phyloP scores from a whole-genome alignment of 2,329 filamentous ascomycete genomes.

The Ilyonectria robusta region DNA sequence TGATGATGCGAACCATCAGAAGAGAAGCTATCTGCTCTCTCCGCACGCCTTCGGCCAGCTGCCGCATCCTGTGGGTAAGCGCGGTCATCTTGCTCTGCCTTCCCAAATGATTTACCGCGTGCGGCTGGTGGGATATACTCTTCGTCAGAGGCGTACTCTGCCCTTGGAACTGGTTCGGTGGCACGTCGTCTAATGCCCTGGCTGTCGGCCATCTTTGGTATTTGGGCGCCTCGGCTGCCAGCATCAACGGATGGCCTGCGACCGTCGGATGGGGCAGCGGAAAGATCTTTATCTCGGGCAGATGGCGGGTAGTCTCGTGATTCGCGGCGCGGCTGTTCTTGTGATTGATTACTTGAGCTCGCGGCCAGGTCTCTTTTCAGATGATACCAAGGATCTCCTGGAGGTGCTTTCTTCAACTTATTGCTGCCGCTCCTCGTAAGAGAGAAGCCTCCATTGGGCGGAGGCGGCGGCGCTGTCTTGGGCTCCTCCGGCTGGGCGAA shows the following conservation, averaged over 20 bases:
- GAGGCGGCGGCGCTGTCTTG: slow-evolving; percentile 47
- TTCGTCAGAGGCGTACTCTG: slow-evolving; percentile 47
- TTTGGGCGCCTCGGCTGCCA: slow-evolving; percentile 17
- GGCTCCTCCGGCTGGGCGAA: slow-evolving; percentile 49
- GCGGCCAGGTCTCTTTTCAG: slow-evolving; percentile 22
- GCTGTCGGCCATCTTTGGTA: slow-evolving; percentile 38
- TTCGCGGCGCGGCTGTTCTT: slow-evolving; percentile 9
- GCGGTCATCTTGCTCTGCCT: slow-evolving; percentile 18
- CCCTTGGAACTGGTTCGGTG: slow-evolving; percentile 49
- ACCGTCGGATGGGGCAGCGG: slow-evolving; percentile 45
- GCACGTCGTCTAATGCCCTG: slow-evolving; percentile 48
- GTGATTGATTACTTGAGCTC: slow-evolving; percentile 14
- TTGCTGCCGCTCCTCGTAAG: slow-evolving; percentile 68
- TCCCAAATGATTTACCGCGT: slow-evolving; percentile 39
- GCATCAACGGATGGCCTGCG: slow-evolving; percentile 37
- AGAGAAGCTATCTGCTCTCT: slow-evolving; percentile 51
- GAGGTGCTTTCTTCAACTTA: slow-evolving; percentile 71
- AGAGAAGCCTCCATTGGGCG: slow-evolving; percentile 53
- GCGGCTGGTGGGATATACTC: slow-evolving; percentile 44
- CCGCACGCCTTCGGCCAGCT: slow-evolving; percentile 38
- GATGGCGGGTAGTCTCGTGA: slow-evolving; percentile 33
- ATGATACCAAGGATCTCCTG: slow-evolving; percentile 63
- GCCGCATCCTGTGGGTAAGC: slow-evolving; percentile 36
- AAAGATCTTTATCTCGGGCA: slow-evolving; percentile 52
- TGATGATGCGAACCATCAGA: slow-evolving; percentile 52